Percentiles rank a stretch among this genome's conserved stretches.
Conservation (phyloP, 805 yeast species). For the Scheffersomyces coipomensis region DNA sequence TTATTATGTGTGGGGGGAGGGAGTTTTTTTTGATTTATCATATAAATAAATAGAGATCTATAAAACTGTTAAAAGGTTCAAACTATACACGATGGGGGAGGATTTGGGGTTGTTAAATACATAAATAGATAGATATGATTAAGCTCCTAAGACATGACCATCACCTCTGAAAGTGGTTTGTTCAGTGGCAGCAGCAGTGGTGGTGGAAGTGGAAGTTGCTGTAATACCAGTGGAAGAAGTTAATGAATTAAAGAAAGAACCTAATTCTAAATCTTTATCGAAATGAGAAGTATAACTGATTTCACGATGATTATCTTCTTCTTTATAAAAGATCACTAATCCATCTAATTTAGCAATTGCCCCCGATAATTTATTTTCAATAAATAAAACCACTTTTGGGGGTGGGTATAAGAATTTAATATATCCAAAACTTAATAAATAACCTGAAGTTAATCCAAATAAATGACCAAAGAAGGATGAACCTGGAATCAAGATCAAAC, state of each 20-base stretch:
- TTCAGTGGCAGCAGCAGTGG: neutral
- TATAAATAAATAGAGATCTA: no score
- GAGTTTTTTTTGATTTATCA: no score
- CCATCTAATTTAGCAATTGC: constrained; percentile 55
- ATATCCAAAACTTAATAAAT: constrained; percentile 55
- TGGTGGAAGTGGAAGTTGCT: neutral
- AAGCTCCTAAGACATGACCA: constrained; percentile 18
- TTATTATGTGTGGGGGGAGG: neutral
- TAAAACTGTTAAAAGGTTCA: no score
- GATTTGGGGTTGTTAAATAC: neutral
- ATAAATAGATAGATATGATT: neutral
- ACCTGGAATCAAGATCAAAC: constrained; percentile 57
- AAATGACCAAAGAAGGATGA: constrained; percentile 75
- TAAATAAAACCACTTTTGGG: constrained; percentile 57
- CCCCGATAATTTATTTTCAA: constrained; percentile 54
- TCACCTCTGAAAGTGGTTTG: constrained; percentile 12
- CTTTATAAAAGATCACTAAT: constrained; percentile 56
- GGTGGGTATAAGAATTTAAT: constrained; percentile 65
- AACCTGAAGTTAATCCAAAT: constrained; percentile 67
- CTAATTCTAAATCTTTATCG: constrained; percentile 1
- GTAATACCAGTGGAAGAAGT: constrained; percentile 2
- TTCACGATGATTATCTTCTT: constrained; percentile 53
- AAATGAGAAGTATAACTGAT: constrained; percentile 29
- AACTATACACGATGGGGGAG: no score
- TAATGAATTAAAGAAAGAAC: neutral